Evolutionary conservation across 768 basidiomycete genomes (phyloP), one percentile per base, ranked within the genome.

Genomic region (Suillus hirtellus): DNA sequence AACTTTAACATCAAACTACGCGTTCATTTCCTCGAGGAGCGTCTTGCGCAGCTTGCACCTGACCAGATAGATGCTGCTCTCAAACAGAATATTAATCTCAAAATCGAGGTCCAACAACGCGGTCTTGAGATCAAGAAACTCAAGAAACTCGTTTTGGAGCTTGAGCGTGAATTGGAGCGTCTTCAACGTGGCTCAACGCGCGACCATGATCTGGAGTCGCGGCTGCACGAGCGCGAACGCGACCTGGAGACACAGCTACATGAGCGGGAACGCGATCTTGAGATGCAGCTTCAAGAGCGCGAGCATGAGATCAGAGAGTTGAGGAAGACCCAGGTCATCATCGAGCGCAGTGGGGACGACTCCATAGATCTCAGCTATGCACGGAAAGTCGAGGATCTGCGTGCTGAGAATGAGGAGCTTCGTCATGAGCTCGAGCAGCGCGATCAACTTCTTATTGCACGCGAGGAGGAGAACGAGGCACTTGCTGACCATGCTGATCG

Each of bases 1-100:
- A 96, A 96, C 81, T 98, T 99, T 75, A 90, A 89, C 71, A 89
- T 99, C 73, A 97, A 98, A 75, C 85, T 99, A 59, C 92, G 95
- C 63, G 92, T 98, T 3, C 95, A 97, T 72, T 96, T 97, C 73
- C 85, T 97, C 49, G 93, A 98, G 75, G 95, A 99, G 70, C 89
- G 93, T 52, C 84, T 99, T 17, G 90, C 90, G 2, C 88, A 93
- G 69, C 86, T 95, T 55, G 91, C 92, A 0, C 94, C 95, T 0
- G 95, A 96, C 73, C 91, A 97, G 71, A 91, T 96, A 73, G 92
- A 97, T 70, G 90, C 91, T 5, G 92, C 90, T 4, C 84, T 94
- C 63, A 93, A 95, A 69, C 93, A 96, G 76, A 96, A 96, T 70
- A 92, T 95, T 71, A 89, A 89, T 66, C 88, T 96, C 71, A 96